Evolutionary conservation across 768 basidiomycete genomes (phyloP).

Genomic region (Xerocomus brunneocitrinus): DNA sequence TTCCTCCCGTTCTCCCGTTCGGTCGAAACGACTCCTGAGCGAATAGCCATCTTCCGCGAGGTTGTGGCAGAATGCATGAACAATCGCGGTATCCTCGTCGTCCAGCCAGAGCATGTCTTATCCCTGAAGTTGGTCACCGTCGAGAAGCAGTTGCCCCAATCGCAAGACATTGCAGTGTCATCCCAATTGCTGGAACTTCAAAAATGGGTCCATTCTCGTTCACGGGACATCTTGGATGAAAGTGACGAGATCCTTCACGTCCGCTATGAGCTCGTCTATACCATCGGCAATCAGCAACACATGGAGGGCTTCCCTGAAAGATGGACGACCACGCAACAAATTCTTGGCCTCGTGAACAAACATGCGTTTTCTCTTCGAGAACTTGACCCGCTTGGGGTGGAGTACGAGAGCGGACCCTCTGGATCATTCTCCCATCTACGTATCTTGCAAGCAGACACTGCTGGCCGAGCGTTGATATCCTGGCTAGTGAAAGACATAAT

Average conservation of each 20-base stretch:
- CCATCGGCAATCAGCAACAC: conserved; percentile 34
- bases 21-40: neutral
- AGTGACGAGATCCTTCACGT: too few species aligned
- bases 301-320: conserved; percentile 39
- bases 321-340: conserved; percentile 29
- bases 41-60: conserved; percentile 13
- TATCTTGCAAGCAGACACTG: conserved; percentile 1
- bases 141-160: conserved; percentile 25
- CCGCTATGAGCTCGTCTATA: conserved; percentile 38
- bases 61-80: conserved; percentile 35
- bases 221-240: too few species aligned
- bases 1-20: conserved; percentile 44
- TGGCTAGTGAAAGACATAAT: too few species aligned
- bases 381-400: neutral
- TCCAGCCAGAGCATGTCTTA: conserved; percentile 49
- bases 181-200: conserved; percentile 21
- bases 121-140: conserved; percentile 44
- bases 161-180: neutral
- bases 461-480: too few species aligned
- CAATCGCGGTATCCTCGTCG: conserved; percentile 38
- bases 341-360: conserved; percentile 17
- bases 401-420: neutral
- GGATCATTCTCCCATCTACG: conserved; percentile 9
- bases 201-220: conserved; percentile 12
- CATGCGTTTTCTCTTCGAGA: neutral